Conservation (phyloP, 805 yeast genomes). For the Candida argentea region DNA sequence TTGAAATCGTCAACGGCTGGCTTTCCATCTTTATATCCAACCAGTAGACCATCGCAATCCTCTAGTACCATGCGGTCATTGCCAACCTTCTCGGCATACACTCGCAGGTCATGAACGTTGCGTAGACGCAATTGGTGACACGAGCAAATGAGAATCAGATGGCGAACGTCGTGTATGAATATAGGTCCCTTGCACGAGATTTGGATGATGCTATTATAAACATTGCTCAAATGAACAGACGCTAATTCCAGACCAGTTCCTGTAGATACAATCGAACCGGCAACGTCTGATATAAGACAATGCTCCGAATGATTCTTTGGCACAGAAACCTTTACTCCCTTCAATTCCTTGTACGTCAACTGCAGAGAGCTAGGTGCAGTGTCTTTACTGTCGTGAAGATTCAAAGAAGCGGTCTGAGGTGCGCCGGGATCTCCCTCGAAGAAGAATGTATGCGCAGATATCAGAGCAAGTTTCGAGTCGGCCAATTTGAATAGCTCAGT, state of each 20-base stretch:
- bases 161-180: conserved; percentile 12
- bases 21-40: conserved; percentile 5
- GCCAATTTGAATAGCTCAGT: conserved; percentile 11
- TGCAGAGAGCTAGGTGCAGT: conserved; percentile 4
- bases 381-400: conserved; percentile 1
- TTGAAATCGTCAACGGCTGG: conserved; percentile 20
- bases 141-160: conserved; percentile 9
- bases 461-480: conserved; percentile 10
- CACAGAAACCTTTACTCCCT: conserved; percentile 1
- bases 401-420: background rate
- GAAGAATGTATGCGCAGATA: conserved; percentile 10
- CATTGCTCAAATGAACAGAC: conserved; percentile 16
- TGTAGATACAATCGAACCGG: background rate
- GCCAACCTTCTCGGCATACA: conserved; percentile 10
- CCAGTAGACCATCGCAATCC: conserved; percentile 11
- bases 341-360: conserved; percentile 7
- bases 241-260: too few relatives aligned
- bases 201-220: conserved; percentile 7
- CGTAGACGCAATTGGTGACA: conserved; percentile 26
- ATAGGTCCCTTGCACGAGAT: conserved; percentile 21
- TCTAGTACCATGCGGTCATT: conserved; percentile 22
- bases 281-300: background rate
- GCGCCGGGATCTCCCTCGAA: conserved; percentile 21
- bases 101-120: conserved; percentile 7
- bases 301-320: too few relatives aligned